Conservation (phyloP, 164 flowering plant species). For the Pachysandra terminalis region DNA sequence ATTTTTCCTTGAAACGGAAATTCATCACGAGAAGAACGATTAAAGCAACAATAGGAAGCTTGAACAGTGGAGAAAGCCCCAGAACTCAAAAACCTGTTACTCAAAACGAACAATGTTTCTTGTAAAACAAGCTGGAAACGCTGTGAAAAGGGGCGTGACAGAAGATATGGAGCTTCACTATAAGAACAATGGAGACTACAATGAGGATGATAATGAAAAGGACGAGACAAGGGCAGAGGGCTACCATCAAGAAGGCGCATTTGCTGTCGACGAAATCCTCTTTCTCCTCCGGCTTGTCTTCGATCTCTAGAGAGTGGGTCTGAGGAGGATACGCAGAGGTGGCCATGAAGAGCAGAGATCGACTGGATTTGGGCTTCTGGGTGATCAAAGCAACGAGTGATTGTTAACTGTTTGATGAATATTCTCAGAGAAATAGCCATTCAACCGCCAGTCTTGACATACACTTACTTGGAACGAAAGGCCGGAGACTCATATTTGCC, state of each 20-base stretch:
- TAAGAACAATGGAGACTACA: slow-evolving; percentile 45
- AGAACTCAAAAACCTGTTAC: background rate
- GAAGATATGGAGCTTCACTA: slow-evolving; percentile 56
- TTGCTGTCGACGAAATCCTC: slow-evolving; percentile 33
- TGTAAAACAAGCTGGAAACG: slow-evolving; percentile 44
- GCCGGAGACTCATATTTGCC: too few species aligned
- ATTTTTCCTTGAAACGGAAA: background rate
- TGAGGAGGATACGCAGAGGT: slow-evolving; percentile 12
- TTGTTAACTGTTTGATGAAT: slow-evolving; percentile 1
- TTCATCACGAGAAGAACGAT: background rate
- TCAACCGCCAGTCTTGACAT: slow-evolving; percentile 6
- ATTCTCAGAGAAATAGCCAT: slow-evolving; percentile 5
- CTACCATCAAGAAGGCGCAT: slow-evolving; percentile 47
- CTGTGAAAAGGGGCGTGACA: slow-evolving; percentile 71
- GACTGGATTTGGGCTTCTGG: background rate
- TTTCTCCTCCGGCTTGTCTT: slow-evolving; percentile 26
- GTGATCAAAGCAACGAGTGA: background rate
- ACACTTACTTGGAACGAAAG: too few species aligned
- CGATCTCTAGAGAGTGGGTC: slow-evolving; percentile 21
- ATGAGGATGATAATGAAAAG: slow-evolving; percentile 53
- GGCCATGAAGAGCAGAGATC: slow-evolving; percentile 9
- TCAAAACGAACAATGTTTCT: slow-evolving; percentile 37
- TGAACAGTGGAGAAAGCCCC: background rate
- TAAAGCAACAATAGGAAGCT: background rate
- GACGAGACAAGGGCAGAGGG: slow-evolving; percentile 77